Evolutionary conservation across 192 early-diverging fungal genomes (phyloP).

Genomic region (Backusella tarrabulga): DNA sequence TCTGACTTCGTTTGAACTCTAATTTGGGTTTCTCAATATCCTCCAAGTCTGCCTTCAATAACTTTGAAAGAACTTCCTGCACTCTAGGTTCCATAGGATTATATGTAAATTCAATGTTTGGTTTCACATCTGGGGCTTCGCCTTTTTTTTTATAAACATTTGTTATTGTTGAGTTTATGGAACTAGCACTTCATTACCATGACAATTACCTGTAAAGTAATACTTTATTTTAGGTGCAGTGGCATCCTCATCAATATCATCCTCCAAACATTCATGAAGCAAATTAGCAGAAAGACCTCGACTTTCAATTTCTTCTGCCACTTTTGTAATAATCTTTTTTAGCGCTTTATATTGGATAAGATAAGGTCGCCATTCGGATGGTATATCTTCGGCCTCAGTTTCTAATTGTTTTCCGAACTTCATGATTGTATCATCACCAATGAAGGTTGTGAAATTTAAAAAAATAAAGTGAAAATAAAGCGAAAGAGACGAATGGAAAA

Average conservation of each 20-base stretch:
- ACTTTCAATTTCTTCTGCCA: slow-evolving; percentile 66
- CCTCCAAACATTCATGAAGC: slow-evolving; percentile 23
- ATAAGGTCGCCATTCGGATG: slow-evolving; percentile 70
- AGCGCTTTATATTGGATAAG: slow-evolving; percentile 76
- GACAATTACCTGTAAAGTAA: slow-evolving; percentile 27
- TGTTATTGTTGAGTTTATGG: neutral
- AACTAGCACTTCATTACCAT: neutral
- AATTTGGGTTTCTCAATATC: neutral
- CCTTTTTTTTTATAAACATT: neutral
- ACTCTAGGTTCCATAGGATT: slow-evolving; percentile 4
- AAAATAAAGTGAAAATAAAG: neutral
- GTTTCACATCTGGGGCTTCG: slow-evolving; percentile 8
- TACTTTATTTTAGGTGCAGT: slow-evolving; percentile 25
- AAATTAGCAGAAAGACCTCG: slow-evolving; percentile 40
- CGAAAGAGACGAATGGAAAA: neutral
- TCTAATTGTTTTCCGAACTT: slow-evolving; percentile 77
- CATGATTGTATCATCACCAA: slow-evolving; percentile 41
- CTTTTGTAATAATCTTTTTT: slow-evolving; percentile 69
- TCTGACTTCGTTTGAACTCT: neutral
- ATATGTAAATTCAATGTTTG: slow-evolving; percentile 19
- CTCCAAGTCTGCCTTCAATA: neutral
- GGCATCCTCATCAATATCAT: neutral
- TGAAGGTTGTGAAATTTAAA: neutral
- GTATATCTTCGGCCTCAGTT: slow-evolving; percentile 63
- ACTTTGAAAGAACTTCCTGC: slow-evolving; percentile 1